Evolutionary conservation across 1,139 yeast genomes (phyloP).

Genomic region (Geotrichum europaeum): DNA sequence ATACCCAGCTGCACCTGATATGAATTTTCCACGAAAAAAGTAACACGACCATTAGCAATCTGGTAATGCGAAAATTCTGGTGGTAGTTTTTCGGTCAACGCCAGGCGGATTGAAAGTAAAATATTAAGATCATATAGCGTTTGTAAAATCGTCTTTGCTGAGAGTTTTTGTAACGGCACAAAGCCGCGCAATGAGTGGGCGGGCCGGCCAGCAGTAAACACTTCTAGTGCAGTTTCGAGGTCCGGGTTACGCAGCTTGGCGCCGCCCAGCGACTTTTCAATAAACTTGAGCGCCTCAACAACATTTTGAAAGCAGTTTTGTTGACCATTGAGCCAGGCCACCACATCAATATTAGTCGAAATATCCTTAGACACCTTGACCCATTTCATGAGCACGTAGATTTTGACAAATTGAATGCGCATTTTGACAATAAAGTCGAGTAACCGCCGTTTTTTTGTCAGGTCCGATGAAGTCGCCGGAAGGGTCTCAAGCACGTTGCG

Average conservation of each 20-base stretch:
- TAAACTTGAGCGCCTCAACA: constrained; percentile 52
- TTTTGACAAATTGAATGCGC: constrained; percentile 74
- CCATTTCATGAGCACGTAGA: constrained; percentile 87
- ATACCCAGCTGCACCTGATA: constrained; percentile 69
- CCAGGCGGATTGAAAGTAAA: constrained; percentile 67
- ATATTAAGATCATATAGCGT: constrained; percentile 68
- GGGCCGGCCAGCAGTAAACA: constrained; percentile 71
- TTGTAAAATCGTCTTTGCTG: constrained; percentile 52
- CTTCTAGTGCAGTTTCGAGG: constrained; percentile 78
- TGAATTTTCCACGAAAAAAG: constrained; percentile 57
- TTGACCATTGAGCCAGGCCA: constrained; percentile 83
- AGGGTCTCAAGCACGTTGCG: constrained; percentile 57
- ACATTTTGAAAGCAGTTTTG: constrained; percentile 62
- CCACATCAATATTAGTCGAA: constrained; percentile 68
- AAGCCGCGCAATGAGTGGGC: constrained; percentile 62
- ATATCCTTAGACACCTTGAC: constrained; percentile 65
- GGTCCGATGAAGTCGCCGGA: constrained; percentile 51
- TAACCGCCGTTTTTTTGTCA: constrained; percentile 58
- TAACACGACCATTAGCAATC: constrained; percentile 71
- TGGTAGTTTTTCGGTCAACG: constrained; percentile 59
- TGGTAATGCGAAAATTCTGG: constrained; percentile 53
- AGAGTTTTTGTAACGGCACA: constrained; percentile 46
- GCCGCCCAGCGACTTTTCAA: constrained; percentile 62
- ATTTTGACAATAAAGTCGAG: constrained; percentile 61
- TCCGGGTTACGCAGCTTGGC: constrained; percentile 92